A percentile compares a stretch with the other conserved stretches of the same genome.
Conservation (phyloP, 306 rosid species). For the Inga laurina region DNA sequence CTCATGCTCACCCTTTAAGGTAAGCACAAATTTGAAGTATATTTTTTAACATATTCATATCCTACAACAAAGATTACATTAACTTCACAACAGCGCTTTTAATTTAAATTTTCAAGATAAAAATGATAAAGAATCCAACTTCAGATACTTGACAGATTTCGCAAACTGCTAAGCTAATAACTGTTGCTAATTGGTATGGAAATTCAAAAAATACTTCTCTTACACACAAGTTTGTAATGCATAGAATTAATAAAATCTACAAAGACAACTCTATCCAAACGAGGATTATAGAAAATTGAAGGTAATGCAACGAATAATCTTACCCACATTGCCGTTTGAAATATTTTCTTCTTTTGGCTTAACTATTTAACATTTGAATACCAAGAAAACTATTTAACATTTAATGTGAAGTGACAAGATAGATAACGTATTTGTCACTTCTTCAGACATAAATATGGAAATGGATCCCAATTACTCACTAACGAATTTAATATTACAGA, state of each 20-base stretch:
- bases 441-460: background rate
- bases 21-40: background rate
- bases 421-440: background rate
- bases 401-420: background rate
- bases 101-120: background rate
- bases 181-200: background rate
- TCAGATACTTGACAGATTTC: slow-evolving; percentile 15
- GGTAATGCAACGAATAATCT: background rate
- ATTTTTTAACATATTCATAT: background rate
- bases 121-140: background rate
- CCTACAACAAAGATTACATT: background rate
- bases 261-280: background rate
- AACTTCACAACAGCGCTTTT: background rate
- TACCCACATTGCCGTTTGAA: background rate
- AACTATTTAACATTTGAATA: background rate
- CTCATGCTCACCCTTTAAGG: background rate
- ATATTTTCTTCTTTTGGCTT: background rate
- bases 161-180: background rate
- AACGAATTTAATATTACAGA: background rate
- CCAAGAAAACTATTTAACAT: background rate
- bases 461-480: background rate
- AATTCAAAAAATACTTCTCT: slow-evolving; percentile 5
- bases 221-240: background rate
- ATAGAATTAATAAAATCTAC: background rate
- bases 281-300: background rate